Percentiles rank a stretch among this genome's conserved stretches.
phyloP scores from a whole-genome alignment of 1,284 basidiomycete species.

The Cystobasidiaceae sp. region DNA sequence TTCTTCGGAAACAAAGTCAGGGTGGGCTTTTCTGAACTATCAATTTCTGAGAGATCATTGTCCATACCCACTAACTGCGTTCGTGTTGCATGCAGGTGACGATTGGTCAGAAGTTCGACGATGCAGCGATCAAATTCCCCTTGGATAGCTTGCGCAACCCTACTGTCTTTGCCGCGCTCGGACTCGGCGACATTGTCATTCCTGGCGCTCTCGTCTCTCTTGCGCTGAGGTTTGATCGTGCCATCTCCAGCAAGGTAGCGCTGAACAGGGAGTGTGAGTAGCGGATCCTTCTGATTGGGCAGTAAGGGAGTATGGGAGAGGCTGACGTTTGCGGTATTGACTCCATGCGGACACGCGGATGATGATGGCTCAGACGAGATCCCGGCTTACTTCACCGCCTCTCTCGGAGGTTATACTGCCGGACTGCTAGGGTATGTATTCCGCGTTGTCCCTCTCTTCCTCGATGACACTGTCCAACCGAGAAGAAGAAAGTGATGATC shows the following conservation, averaged over 20 bases:
- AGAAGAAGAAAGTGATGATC: not conserved
- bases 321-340: constrained; percentile 47
- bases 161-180: constrained; percentile 83
- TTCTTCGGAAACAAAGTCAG: no score
- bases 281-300: constrained; percentile 43
- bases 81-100: no score
- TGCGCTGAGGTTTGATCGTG: constrained; percentile 83
- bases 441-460: no score
- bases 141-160: no score
- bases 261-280: not conserved
- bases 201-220: constrained; percentile 75
- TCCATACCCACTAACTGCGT: no score
- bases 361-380: no score
- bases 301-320: constrained; percentile 32
- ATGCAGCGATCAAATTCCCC: no score
- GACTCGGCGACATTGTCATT: constrained; percentile 78
- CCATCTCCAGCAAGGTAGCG: constrained; percentile 50
- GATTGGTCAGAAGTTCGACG: no score
- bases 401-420: constrained; percentile 66
- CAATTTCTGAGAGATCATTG: no score
- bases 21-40: no score
- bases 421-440: constrained; percentile 50
- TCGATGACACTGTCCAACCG: no score
- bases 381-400: constrained; percentile 75
- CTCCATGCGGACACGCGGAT: no score